phyloP scores from a whole-genome alignment of 139 green algal genomes.

The Bryopsis sp. region DNA sequence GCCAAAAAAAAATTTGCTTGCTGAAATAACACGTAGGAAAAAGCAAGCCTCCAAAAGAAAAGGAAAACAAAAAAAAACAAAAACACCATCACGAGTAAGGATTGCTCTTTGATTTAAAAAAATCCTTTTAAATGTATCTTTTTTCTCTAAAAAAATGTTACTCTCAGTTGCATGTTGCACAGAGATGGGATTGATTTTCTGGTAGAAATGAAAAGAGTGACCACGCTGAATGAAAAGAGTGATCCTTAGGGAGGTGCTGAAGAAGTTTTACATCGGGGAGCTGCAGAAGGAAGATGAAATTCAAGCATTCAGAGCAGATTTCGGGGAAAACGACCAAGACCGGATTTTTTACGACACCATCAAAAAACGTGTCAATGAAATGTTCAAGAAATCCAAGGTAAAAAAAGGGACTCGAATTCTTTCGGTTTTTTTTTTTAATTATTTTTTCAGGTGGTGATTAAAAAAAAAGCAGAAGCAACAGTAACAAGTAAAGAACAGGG shows the following conservation, averaged over 20 bases:
- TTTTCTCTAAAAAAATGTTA: background rate
- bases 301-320: slow-evolving; percentile 18
- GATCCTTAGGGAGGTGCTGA: slow-evolving; percentile 36
- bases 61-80: too few species aligned
- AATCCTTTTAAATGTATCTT: too few species aligned
- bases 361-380: slow-evolving; percentile 38
- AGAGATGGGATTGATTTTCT: too few species aligned
- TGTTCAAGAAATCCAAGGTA: slow-evolving; percentile 49
- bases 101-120: too few species aligned
- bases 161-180: background rate
- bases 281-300: slow-evolving; percentile 16
- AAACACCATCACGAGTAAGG: too few species aligned
- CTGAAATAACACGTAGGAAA: too few species aligned
- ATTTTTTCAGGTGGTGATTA: background rate
- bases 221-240: too few species aligned
- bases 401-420: background rate
- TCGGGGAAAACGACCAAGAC: slow-evolving; percentile 28
- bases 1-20: too few species aligned
- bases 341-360: slow-evolving; percentile 36
- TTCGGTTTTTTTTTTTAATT: background rate
- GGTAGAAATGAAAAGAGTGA: too few species aligned
- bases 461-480: too few species aligned
- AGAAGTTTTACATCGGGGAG: slow-evolving; percentile 50
- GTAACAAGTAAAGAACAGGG: too few species aligned
- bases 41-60: too few species aligned